These are phyloP conservation scores for Withania somnifera DNA, from an alignment of 305 asterid species.

Conservation along the genomic window DNA sequence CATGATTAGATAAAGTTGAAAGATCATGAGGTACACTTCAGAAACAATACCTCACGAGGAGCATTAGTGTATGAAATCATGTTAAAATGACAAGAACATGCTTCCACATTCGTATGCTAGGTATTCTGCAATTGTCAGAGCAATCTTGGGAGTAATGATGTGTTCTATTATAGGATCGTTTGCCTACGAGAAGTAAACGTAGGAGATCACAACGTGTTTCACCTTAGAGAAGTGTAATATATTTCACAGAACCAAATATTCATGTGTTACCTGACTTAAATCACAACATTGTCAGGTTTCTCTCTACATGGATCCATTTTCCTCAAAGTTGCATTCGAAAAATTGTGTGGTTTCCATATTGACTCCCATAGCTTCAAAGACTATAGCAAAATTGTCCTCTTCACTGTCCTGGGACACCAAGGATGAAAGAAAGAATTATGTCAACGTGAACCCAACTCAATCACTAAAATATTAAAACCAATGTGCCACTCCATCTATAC, in stretches of 20 bases:
- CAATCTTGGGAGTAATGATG: conserved; percentile 93
- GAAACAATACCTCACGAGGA: conserved; percentile 79
- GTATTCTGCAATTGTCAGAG: conserved; percentile 93
- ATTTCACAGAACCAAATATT: neutral
- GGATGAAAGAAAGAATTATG: conserved; percentile 10
- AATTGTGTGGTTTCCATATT: conserved; percentile 99
- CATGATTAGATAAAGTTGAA: neutral
- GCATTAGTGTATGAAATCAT: conserved; percentile 99
- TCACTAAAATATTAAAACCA: neutral
- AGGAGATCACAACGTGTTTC: neutral
- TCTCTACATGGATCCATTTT: conserved; percentile 98
- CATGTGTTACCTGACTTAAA: neutral
- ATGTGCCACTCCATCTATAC: neutral
- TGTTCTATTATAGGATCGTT: conserved; percentile 96
- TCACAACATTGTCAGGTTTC: conserved; percentile 56
- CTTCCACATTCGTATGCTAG: conserved; percentile 92
- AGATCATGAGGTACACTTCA: neutral
- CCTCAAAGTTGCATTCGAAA: conserved; percentile 97
- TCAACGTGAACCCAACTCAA: conserved; percentile 3
- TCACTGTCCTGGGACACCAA: conserved; percentile 46
- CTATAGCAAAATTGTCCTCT: conserved; percentile 96
- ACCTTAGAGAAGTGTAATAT: neutral
- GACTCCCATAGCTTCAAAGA: conserved; percentile 99
- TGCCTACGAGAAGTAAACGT: conserved; percentile 40
- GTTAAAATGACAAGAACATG: conserved; percentile 98